These are phyloP conservation scores for Citrus unshiu DNA, from an alignment of 345 rosid species.

Conservation along the genomic window DNA sequence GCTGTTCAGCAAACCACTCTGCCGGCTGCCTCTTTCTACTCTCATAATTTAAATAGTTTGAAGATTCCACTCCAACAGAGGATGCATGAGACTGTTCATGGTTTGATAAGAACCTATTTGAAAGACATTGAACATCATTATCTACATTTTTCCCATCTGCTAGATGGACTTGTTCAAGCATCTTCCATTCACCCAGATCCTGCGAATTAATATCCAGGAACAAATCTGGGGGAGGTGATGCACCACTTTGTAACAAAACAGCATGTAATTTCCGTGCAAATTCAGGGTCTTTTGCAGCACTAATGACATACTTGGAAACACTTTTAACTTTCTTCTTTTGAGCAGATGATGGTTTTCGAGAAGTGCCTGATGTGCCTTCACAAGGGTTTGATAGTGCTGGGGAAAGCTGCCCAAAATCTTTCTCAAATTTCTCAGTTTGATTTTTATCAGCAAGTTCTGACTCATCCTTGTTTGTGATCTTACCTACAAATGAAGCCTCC, in stretches of 20 bases:
- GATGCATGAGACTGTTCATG: conserved; percentile 20
- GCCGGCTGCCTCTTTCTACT: conserved; percentile 23
- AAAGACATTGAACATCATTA: conserved; percentile 20
- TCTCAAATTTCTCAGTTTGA: conserved; percentile 57
- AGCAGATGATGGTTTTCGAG: conserved; percentile 51
- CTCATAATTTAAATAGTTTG: conserved; percentile 19
- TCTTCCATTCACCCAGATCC: conserved; percentile 33
- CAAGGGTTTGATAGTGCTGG: conserved; percentile 35
- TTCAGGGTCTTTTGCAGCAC: conserved; percentile 91
- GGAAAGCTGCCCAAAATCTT: conserved; percentile 63
- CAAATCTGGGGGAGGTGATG: conserved; percentile 85
- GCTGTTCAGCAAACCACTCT: conserved; percentile 29
- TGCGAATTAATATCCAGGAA: conserved; percentile 55
- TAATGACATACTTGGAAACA: conserved; percentile 82
- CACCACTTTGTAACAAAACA: conserved; percentile 85
- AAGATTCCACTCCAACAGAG: conserved; percentile 13
- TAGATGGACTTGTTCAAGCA: conserved; percentile 31
- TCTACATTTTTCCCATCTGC: conserved; percentile 25
- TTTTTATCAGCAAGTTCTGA: conserved; percentile 38
- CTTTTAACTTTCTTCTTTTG: conserved; percentile 80
- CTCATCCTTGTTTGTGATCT: conserved; percentile 31
- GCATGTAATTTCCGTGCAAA: conserved; percentile 91
- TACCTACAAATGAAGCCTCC: conserved; percentile 36
- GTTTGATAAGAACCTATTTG: conserved; percentile 30
- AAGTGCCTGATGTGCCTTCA: conserved; percentile 37